Evolutionary conservation across 1,139 yeast species (phyloP), one percentile per base, ranked within the genome.

Genomic region (Pichia sp.): DNA sequence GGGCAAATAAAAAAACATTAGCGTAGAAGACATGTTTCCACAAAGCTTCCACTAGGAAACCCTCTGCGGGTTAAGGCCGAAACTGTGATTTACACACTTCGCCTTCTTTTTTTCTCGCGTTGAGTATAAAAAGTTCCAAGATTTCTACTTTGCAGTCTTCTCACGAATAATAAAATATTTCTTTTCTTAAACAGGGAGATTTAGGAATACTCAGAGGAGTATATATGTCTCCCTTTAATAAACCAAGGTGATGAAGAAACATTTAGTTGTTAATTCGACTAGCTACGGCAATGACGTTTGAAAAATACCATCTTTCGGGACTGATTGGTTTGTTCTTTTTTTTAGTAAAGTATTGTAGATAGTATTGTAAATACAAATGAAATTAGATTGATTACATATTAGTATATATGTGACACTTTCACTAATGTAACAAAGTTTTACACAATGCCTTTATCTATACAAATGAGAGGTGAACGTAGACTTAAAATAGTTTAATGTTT

Each of bases 261-360:
- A 46, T 38, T 41, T 37, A 42, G 38, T 36, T 40, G 45, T 62
- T 62, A 66, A 66, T 67, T 74, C 76, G 85, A 78, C 94, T 82
- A 83, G 94, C 85, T 66, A 56, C 62, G 76, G 86, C 96, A 60
- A 81, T 88, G 96, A 67, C 79, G 96, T 85, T 89, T 67, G 80
- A 78, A 68, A 35, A 40, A 82, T 83, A 81, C 96, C 96, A 88
- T 88, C 96, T 88, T 88, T 88, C 96, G 95, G 95, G 53, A 42
- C 53, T 50, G 53, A 50, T 28, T 31, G 38, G 34, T 36, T 34
- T 17, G 22, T 12, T 7, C 5, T 31, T 31, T 30, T 3, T 10
- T n/a, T n/a, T n/a, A n/a, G n/a, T n/a, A n/a, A n/a, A n/a, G n/a
- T n/a, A n/a, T n/a, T n/a, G n/a, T n/a, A n/a, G n/a, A n/a, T n/a